Base-by-base conservation (phyloP, 164 flowering plant species). In the Kalanchoe fedtschenkoi region DNA sequence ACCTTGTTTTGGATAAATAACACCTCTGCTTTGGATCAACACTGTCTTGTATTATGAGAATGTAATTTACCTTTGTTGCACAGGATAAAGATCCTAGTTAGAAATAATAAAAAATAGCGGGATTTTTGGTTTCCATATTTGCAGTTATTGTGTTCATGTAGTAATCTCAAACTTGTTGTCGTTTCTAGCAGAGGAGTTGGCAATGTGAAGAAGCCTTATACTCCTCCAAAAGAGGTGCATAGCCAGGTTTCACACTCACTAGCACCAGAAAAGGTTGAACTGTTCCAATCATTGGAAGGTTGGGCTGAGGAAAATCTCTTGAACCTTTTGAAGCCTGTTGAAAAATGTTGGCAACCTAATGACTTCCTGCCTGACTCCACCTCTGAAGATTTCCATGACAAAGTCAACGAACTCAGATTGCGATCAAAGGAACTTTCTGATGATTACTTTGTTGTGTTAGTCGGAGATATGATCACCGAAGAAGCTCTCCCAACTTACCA, bases 401-500 rank as follows among this genome's bases (percentile, higher is more conserved):
- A 80, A 62, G 71, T 76, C 59, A 65, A 34, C 66, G 82, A 80
- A 61, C 44, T 77, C 51, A 69, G 80, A 34, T 71, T 66, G 34
- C 61, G 77, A 63, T 56, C 73, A 22, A 66, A 56, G 64, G 80
- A 74, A 62, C 55, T 77, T 28, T 67, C 80, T 51, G 80, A 77
- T 59, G 80, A 77, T 10, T 77, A 74, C 54, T 74, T 71, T 64
- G 77, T 77, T 11, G 80, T 77, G 29, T 58, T 77, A 68, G 76
- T 77, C 10, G 80, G 80, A 47, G 77, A 77, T 53, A 77, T 77
- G 80, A 74, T 72, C n/a, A n/a, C n/a, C n/a, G n/a, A n/a, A n/a
- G n/a, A n/a, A n/a, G n/a, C n/a, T n/a, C n/a, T n/a, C n/a, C 84
- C 84, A 0, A 76, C 84, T n/a, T 80, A 80, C 55, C 82, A 78